Conservation (phyloP, 805 yeast genomes). For the Spencermartinsiella europaea region DNA sequence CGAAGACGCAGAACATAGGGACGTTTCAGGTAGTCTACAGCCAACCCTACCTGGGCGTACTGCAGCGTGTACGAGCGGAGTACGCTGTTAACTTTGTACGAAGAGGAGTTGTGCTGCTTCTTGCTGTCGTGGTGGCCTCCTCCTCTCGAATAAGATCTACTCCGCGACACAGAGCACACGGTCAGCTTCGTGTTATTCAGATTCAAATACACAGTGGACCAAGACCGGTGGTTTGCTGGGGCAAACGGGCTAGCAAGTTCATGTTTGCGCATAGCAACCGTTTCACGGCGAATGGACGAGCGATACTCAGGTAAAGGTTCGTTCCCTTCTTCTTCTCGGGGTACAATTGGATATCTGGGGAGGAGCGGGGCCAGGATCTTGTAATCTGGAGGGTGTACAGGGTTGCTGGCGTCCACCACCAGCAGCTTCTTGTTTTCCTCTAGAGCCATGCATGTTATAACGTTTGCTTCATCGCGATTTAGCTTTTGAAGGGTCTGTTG, state of each 20-base stretch:
- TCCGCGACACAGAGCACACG: slow-evolving; percentile 40
- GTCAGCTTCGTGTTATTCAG: slow-evolving; percentile 83
- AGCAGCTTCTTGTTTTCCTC: slow-evolving; percentile 10
- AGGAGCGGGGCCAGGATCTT: slow-evolving; percentile 33
- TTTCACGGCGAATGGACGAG: slow-evolving; percentile 59
- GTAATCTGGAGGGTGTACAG: slow-evolving; percentile 34
- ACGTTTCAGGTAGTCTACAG: slow-evolving; percentile 74
- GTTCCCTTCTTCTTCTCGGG: slow-evolving; percentile 29
- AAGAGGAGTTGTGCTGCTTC: neutral
- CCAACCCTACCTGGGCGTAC: slow-evolving; percentile 77
- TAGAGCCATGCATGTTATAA: slow-evolving; percentile 10
- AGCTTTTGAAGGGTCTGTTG: slow-evolving; percentile 1
- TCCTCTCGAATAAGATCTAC: neutral
- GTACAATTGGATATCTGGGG: slow-evolving; percentile 33
- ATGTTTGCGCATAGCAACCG: slow-evolving; percentile 55
- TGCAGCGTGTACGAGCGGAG: slow-evolving; percentile 70
- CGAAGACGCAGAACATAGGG: slow-evolving; percentile 67
- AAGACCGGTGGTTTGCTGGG: slow-evolving; percentile 56
- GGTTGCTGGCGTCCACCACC: neutral
- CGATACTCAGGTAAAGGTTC: slow-evolving; percentile 58
- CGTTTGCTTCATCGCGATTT: slow-evolving; percentile 4
- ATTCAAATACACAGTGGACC: slow-evolving; percentile 68
- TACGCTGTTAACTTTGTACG: slow-evolving; percentile 20
- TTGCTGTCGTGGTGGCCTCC: neutral
- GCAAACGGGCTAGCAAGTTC: slow-evolving; percentile 81